A percentile compares a stretch with the other conserved stretches of the same genome.
phyloP scores from a whole-genome alignment of 371 early-diverging fungal species.

The Mortierella sp. region DNA sequence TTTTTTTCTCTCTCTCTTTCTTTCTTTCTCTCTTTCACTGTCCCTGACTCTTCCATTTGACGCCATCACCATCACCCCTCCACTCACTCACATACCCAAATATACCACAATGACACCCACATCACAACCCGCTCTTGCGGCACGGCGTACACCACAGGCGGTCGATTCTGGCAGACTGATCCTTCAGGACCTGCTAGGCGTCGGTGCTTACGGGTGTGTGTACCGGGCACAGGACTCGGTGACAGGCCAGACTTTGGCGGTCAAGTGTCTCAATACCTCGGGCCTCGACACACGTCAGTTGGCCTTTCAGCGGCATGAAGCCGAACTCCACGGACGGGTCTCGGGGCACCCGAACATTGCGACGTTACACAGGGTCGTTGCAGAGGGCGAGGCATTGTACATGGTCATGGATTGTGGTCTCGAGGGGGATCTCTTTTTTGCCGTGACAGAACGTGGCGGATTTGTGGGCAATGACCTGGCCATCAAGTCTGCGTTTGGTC shows the following conservation, averaged over 20 bases:
- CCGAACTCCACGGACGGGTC: conserved; percentile 72
- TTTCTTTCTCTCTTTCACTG: neutral
- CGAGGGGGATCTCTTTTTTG: conserved; percentile 76
- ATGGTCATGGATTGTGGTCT: conserved; percentile 78
- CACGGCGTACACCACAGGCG: conserved; percentile 15
- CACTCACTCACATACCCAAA: neutral
- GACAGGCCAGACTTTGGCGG: conserved; percentile 60
- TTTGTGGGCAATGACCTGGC: conserved; percentile 61
- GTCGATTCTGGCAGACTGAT: conserved; percentile 29
- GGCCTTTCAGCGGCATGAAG: conserved; percentile 76
- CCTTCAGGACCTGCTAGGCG: conserved; percentile 63
- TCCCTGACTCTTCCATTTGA: neutral
- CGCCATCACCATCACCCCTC: neutral
- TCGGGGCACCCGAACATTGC: conserved; percentile 81
- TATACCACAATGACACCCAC: conserved; percentile 15
- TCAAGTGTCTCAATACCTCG: conserved; percentile 73
- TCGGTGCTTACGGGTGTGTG: conserved; percentile 81
- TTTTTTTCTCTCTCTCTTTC: neutral
- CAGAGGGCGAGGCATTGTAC: conserved; percentile 72
- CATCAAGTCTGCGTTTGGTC: conserved; percentile 66
- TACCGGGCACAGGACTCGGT: conserved; percentile 61
- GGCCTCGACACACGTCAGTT: conserved; percentile 68
- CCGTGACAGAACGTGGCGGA: conserved; percentile 66
- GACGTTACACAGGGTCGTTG: conserved; percentile 77
- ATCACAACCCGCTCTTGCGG: conserved; percentile 3